Conservation (phyloP, 1,139 yeast genomes). For the Magnusiomyces suaveolens region DNA sequence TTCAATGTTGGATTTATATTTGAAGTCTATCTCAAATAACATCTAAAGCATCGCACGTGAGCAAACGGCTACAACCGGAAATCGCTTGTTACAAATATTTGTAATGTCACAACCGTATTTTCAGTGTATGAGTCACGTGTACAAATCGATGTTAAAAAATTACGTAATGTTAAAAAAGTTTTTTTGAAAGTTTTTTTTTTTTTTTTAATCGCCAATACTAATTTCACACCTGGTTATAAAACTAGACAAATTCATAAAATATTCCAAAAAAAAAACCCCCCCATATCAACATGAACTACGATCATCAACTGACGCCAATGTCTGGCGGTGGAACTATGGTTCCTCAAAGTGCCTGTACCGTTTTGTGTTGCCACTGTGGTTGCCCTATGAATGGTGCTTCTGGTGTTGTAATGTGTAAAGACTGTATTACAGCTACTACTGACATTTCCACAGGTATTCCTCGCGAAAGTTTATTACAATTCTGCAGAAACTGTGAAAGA, state of each 20-base stretch:
- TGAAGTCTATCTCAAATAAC: not conserved
- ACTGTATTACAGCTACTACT: slow-evolving; percentile 87
- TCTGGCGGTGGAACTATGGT: slow-evolving; percentile 12
- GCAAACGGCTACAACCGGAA: not conserved
- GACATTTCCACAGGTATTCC: slow-evolving; percentile 96
- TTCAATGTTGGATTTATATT: not conserved
- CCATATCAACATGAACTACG: not conserved
- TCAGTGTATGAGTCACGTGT: too few species aligned
- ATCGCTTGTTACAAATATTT: too few species aligned
- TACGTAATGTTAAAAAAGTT: too few species aligned
- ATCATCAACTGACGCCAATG: slow-evolving; percentile 2
- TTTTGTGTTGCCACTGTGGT: slow-evolving; percentile 97
- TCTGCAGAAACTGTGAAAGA: slow-evolving; percentile 95
- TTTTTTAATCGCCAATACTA: not conserved
- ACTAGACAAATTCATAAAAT: too few species aligned
- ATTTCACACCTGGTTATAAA: not conserved
- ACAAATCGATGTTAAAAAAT: too few species aligned
- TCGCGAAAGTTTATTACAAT: slow-evolving; percentile 83
- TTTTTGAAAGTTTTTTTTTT: too few species aligned
- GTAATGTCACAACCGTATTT: too few species aligned
- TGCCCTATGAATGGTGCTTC: slow-evolving; percentile 93
- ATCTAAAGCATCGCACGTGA: not conserved
- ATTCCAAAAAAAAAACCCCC: not conserved
- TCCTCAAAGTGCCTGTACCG: slow-evolving; percentile 50
- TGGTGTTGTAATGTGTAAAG: slow-evolving; percentile 94